These are phyloP conservation scores for Dictyostelium purpureum DNA, from an alignment of 78 protist genomes.

Conservation along the genomic window DNA sequence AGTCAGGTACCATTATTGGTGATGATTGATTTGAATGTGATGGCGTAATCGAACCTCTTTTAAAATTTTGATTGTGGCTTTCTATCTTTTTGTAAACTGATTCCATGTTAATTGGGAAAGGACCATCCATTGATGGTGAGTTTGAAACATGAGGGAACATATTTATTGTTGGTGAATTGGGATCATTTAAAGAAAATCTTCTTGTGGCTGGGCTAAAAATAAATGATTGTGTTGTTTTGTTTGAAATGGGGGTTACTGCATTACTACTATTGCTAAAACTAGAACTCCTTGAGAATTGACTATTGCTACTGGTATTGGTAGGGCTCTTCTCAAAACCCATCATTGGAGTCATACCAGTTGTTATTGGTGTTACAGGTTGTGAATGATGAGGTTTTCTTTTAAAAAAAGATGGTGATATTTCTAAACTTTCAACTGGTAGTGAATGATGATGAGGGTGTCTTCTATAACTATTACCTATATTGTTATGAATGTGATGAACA, in stretches of 20 bases:
- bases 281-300: neutral
- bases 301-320: neutral
- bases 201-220: neutral
- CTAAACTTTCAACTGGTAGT: neutral
- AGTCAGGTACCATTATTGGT: neutral
- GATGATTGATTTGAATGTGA: neutral
- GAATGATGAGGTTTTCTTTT: neutral
- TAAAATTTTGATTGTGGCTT: neutral
- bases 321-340: neutral
- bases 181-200: slow-evolving; percentile 14
- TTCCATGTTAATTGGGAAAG: slow-evolving; percentile 12
- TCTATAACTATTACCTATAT: no score
- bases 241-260: no score
- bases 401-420: neutral
- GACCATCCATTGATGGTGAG: neutral
- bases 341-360: neutral
- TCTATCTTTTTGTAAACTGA: slow-evolving; percentile 10
- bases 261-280: no score
- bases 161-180: neutral
- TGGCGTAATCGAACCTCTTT: neutral
- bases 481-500: neutral
- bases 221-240: neutral
- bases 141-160: neutral
- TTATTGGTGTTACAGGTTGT: neutral
- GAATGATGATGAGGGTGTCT: neutral